Base-by-base conservation (phyloP, 1,284 basidiomycete species). In the Sanghuangporus weigelae region DNA sequence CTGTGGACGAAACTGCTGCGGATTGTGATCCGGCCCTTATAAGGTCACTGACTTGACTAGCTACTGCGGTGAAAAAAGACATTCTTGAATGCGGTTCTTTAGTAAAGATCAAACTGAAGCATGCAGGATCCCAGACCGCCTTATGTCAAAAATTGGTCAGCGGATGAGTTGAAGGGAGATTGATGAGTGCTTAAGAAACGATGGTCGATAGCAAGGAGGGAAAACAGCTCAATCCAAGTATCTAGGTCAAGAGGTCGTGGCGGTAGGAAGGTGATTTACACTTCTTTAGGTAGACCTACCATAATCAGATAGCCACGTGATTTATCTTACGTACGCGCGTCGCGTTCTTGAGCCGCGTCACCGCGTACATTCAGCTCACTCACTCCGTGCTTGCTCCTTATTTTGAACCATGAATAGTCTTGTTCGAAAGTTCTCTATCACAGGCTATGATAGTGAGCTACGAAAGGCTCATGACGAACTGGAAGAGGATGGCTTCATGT, bases 401-500 rank as follows among this genome's bases (percentile, higher is more conserved):
- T 31, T 3, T 55, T 31, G 26, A 7, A 63, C 44, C 26, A 66
- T 66, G 65, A 66, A 66, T 44, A 31, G 61, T 36, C 46, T 66
- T 16, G 65, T 66, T 39, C 42, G 50, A 49, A 59, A 46, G 40
- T 63, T 54, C 26, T 59, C 65, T 21, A 59, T 14, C 7, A 53
- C 60, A 12, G 55, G 62, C 36, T 38, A 57, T 36, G 59, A 53
- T 7, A 42, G 31, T 8, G 64, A 65, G 31, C 44, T 59, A 2
- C 48, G 57, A 11, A 58, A 38, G 48, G 60, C 53, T 7, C 50
- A 57, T 5, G 62, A 66, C 1, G 65, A 63, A 35, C 48, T 60
- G n/a, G 84, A 89, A 49, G 84, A 90, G 42, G 86, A 85, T 19
- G 84, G 86, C 44, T 78, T 82, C 36, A 82, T 83, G 72, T 95